These are phyloP conservation scores for Phytophthora vignae DNA, from an alignment of 352 stramenopile species.

Conservation along the genomic window DNA sequence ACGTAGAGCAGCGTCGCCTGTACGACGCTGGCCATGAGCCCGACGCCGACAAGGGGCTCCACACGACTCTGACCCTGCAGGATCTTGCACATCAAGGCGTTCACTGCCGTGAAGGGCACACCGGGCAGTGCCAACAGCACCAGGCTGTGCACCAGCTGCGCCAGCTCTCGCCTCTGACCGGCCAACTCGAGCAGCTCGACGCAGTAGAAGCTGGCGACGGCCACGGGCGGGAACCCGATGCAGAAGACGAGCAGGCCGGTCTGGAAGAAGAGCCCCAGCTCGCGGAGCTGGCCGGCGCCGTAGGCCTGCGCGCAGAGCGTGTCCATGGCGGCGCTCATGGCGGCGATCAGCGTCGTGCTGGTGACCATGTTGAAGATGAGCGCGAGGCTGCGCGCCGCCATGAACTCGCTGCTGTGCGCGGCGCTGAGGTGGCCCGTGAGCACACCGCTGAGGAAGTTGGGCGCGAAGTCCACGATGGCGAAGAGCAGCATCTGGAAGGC, in stretches of 20 bases:
- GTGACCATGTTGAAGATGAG: conserved; percentile 89
- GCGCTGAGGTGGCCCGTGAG: conserved; percentile 76
- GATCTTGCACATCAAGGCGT: conserved; percentile 84
- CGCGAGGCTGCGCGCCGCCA: conserved; percentile 76
- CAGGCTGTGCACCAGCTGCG: conserved; percentile 69
- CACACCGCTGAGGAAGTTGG: conserved; percentile 70
- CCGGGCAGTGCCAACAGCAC: conserved; percentile 76
- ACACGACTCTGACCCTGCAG: conserved; percentile 89
- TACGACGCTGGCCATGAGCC: conserved; percentile 81
- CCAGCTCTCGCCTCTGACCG: conserved; percentile 73
- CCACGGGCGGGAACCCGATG: conserved; percentile 66
- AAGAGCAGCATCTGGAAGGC: conserved; percentile 58
- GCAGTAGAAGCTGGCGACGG: conserved; percentile 77
- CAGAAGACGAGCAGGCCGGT: conserved; percentile 79
- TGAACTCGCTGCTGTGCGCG: conserved; percentile 72
- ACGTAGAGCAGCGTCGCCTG: conserved; percentile 85
- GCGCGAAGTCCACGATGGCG: conserved; percentile 75
- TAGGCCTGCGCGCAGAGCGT: conserved; percentile 88
- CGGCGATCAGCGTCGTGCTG: conserved; percentile 82
- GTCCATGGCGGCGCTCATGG: conserved; percentile 90
- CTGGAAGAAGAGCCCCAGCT: conserved; percentile 91
- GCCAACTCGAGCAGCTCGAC: conserved; percentile 78
- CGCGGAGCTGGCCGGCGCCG: conserved; percentile 83
- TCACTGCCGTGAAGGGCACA: conserved; percentile 78
- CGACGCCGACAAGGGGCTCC: conserved; percentile 82